These are phyloP conservation scores for Lentinus brumalis DNA, from an alignment of 768 basidiomycete species.

Conservation along the genomic window DNA sequence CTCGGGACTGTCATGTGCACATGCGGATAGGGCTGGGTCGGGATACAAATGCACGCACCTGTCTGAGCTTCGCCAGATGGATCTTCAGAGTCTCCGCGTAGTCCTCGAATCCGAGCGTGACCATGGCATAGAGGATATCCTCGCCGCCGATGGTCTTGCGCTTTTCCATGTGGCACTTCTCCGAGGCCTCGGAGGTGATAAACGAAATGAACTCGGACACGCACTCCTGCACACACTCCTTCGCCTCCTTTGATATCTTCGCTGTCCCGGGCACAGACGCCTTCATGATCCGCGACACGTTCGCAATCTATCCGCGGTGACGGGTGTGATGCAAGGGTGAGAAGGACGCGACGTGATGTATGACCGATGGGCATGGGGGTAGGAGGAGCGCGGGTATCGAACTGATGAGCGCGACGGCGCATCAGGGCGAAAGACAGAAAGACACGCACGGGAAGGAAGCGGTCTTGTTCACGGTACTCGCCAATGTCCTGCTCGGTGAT, in stretches of 20 bases:
- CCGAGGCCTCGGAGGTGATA: slow-evolving; percentile 95
- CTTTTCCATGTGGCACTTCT: slow-evolving; percentile 93
- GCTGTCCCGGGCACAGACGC: slow-evolving; percentile 86
- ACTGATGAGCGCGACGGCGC: background rate
- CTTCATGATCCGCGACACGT: slow-evolving; percentile 98
- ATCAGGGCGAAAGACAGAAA: background rate
- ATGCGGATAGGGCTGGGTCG: no score
- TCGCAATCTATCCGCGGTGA: slow-evolving; percentile 71
- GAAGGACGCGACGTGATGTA: no score
- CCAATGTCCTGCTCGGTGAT: slow-evolving; percentile 93
- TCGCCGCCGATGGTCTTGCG: slow-evolving; percentile 98
- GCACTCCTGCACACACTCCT: slow-evolving; percentile 98
- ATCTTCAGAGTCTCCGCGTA: slow-evolving; percentile 93
- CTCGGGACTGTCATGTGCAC: no score
- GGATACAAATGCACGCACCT: slow-evolving; percentile 46
- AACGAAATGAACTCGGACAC: slow-evolving; percentile 98
- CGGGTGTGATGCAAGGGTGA: no score
- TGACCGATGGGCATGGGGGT: background rate
- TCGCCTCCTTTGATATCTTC: slow-evolving; percentile 97
- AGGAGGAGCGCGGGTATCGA: background rate
- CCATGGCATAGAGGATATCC: slow-evolving; percentile 96
- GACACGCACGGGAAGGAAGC: slow-evolving; percentile 84
- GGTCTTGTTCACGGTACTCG: slow-evolving; percentile 93
- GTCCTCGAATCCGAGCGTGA: slow-evolving; percentile 89
- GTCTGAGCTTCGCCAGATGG: slow-evolving; percentile 86